Evolutionary conservation across 176 grass and related monocot species (phyloP), one percentile per base, ranked within the genome.

Genomic region (Oryza meyeriana): DNA sequence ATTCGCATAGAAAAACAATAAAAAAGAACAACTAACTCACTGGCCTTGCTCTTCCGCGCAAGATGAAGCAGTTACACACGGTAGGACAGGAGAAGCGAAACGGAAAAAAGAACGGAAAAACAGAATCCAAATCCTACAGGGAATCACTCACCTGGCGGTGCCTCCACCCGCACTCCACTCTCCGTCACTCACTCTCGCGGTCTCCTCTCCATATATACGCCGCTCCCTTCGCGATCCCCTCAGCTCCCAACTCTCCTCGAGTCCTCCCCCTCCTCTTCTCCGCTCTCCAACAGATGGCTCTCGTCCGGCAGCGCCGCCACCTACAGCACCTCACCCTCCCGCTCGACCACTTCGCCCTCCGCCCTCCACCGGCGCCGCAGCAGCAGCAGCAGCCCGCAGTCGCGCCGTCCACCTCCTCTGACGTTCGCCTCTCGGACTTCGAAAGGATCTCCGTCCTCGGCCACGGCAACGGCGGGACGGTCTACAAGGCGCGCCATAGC

Each of bases 391-490:
- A 59, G 9, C 3, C 55, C 20, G 55, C 55, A 44, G 71, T 58
- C 57, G 66, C 86, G 24, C 36, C 76, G 34, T 71, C 86, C 17
- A 32, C 79, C 69, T 72, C 66, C 20, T 20, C 78, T 59, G 80
- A 85, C 29, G 75, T 66, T 13, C 84, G 79, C 72, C 83, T 93
- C 61, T 84, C 94, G 11, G 94, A 97, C 75, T 91, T 89, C 79
- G 94, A 97, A 72, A 79, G 79, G 61, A 33, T 97, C 74, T 88
- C 86, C 10, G 91, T 94, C 4, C 94, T 97, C 38, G 94, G 91
- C 27, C 94, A 97, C 52, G 94, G 94, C 27, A 97, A 97, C 80
- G 94, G 91, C 45, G 94, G 94, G 33, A 97, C 89, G 8, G 94
- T 97, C 12, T 91, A 91, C 82, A 94, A 76, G 79, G 94, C 86